These are phyloP conservation scores for Drosera capensis DNA, from an alignment of 148 eudicot genomes.

Conservation along the genomic window DNA sequence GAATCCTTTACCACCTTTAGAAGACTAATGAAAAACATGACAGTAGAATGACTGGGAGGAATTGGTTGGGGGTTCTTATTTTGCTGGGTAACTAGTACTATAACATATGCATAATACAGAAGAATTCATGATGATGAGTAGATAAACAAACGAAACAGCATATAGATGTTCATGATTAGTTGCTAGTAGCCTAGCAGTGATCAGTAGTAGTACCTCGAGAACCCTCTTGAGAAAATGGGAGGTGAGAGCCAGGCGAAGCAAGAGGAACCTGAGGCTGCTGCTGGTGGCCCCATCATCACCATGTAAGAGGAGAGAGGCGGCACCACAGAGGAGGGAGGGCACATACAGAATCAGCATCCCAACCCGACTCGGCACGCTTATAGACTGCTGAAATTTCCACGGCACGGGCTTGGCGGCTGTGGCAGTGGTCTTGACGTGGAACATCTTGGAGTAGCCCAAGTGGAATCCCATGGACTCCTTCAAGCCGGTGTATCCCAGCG, in stretches of 20 bases:
- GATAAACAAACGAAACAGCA: too few species aligned
- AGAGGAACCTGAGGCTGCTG: conserved; percentile 19
- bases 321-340: conserved; percentile 27
- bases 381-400: too few species aligned
- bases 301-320: conserved; percentile 12
- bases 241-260: conserved; percentile 22
- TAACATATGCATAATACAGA: too few species aligned
- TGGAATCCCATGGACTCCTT: conserved; percentile 28
- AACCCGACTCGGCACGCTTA: conserved; percentile 15
- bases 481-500: conserved; percentile 9
- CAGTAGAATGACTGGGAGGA: not conserved
- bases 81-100: too few species aligned
- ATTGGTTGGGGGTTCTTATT: too few species aligned
- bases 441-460: conserved; percentile 26
- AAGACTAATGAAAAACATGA: not conserved
- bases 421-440: conserved; percentile 4
- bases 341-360: conserved; percentile 32
- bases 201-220: too few species aligned
- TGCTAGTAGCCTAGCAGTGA: too few species aligned
- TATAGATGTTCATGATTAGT: too few species aligned
- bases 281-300: conserved; percentile 21
- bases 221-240: conserved; percentile 36
- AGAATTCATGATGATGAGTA: too few species aligned
- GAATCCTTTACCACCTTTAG: too few species aligned
- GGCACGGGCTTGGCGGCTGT: too few species aligned